These are phyloP conservation scores for Fraxinus pennsylvanica DNA, from an alignment of 257 asterid species.

Conservation along the genomic window DNA sequence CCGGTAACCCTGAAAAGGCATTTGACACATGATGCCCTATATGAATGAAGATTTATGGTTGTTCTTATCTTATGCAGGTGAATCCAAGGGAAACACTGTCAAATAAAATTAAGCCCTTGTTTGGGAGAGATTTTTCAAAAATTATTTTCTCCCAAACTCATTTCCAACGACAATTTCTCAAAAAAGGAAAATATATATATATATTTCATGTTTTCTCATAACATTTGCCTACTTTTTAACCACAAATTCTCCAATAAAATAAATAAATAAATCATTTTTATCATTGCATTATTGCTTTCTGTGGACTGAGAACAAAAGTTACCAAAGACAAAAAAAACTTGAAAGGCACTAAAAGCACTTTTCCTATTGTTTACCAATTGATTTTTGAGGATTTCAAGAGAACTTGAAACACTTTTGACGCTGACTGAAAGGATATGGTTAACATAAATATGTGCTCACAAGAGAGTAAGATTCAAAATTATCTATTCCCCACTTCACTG, in stretches of 20 bases:
- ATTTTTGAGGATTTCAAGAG: background rate
- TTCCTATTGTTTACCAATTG: background rate
- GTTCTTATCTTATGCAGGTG: background rate
- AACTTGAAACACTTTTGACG: background rate
- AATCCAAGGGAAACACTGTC: background rate
- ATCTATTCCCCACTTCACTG: background rate
- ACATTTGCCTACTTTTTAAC: no score
- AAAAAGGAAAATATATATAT: no score
- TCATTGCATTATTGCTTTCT: no score
- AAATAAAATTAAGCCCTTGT: background rate
- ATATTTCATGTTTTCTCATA: no score
- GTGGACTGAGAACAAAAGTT: background rate
- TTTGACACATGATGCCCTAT: background rate
- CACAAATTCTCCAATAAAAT: no score
- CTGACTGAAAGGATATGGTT: background rate
- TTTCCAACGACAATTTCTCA: no score
- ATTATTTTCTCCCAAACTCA: no score
- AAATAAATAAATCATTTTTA: no score
- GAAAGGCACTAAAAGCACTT: background rate
- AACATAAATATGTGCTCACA: background rate
- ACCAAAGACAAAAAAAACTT: background rate
- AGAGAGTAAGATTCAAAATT: background rate
- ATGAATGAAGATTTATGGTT: background rate
- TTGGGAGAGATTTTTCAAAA: no score
- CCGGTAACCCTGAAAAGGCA: background rate